Evolutionary conservation across 23 red algal genomes (phyloP).

Genomic region (Gracilaria gracilis): DNA sequence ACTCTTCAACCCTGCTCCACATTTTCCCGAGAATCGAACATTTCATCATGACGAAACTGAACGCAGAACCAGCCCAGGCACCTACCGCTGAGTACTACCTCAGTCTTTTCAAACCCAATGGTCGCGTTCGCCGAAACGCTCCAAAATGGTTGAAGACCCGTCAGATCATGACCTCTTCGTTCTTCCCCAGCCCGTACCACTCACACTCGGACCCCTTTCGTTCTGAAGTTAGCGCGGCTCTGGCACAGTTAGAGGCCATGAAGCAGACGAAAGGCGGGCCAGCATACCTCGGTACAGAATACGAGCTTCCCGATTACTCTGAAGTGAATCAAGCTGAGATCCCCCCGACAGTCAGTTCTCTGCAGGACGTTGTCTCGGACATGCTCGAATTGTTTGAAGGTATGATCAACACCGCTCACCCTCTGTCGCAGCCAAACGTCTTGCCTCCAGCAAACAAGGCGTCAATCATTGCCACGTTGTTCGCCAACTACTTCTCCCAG

Average conservation of each 20-base stretch:
- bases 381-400: constrained; percentile 53
- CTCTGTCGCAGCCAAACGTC: constrained; percentile 43
- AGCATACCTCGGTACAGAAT: constrained; percentile 25
- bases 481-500: constrained; percentile 43
- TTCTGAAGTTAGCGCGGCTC: constrained; percentile 16
- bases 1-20: too few relatives aligned
- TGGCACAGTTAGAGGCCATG: constrained; percentile 30
- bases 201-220: background rate
- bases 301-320: constrained; percentile 16
- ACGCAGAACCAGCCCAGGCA: background rate
- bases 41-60: background rate
- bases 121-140: constrained; percentile 12
- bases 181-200: constrained; percentile 24
- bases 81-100: background rate
- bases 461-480: constrained; percentile 46
- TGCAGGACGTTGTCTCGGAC: constrained; percentile 25
- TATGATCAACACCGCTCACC: constrained; percentile 61
- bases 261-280: constrained; percentile 22
- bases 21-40: too few relatives aligned
- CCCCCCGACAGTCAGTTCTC: background rate
- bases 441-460: constrained; percentile 62
- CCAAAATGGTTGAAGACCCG: constrained; percentile 38
- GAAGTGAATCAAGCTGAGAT: constrained; percentile 28
- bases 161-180: background rate
- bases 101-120: background rate